Evolutionary conservation across 2,329 filamentous ascomycete species (phyloP), one percentile per base, ranked within the genome.

Genomic region (Fusarium multiceps): DNA sequence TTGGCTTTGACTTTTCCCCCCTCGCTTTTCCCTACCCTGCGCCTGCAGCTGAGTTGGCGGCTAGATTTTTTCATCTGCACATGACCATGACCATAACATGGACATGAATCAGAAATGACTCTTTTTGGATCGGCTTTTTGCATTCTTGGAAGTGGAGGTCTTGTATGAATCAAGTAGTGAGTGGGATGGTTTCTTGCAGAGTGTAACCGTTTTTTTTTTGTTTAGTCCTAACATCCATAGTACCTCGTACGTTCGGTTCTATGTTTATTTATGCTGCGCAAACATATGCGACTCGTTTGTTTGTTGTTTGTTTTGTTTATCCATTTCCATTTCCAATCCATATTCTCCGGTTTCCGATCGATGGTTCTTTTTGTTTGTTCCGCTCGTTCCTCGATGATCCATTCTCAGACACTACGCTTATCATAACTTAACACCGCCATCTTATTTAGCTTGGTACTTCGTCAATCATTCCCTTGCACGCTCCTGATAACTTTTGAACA

Each of bases 71-170:
- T 42, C 27, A 23, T 53, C 55, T 68, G 43, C 68, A 50, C 59
- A 71, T 71, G 68, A 71, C 68, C 63, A 68, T 57, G 55, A 40
- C 47, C 40, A 68, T 57, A 40, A 48, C 40, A 43, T 46, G 28
- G 34, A 41, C 58, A 49, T 46, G 45, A 45, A 64, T 40, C 49
- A 53, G 34, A 27, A 27, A 66, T 49, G 54, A 43, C 61, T 55
- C 42, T 48, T 66, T 59, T 60, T 37, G 42, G 53, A 7, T 21
- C n/a, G 46, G 50, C 63, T 50, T 43, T 51, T 50, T 59, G 50
- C 46, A 32, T 54, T 42, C 41, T 59, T 42, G 42, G 25, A 56
- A 63, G 67, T 69, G 67, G 67, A 71, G 57, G 21, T 43, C 51
- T 37, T 20, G 14, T 37, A 28, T 23, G 45, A 50, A 48, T 32